Evolutionary conservation across 352 stramenopile genomes (phyloP), one percentile per base, ranked within the genome.

Genomic region (Phytophthora cryptogea): DNA sequence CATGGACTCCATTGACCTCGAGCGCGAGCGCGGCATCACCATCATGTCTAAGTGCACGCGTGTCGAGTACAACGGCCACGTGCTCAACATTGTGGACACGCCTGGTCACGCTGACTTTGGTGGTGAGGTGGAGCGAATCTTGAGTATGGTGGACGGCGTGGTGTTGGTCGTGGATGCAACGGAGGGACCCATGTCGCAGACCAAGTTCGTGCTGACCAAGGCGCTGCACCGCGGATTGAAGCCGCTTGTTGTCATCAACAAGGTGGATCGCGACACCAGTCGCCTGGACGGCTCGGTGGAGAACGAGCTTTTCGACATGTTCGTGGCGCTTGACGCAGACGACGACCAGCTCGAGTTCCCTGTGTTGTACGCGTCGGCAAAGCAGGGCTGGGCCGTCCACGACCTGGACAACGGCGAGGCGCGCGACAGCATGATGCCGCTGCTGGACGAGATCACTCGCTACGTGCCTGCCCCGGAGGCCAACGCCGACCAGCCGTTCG

Each of bases 41-140:
- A 99, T 99, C 74, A 98, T 98, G 72, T 98, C 89, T 65, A 99
- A 99, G 80, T 97, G 96, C 58, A 99, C 97, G 42, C 86, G 96
- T 28, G 84, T 99, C 49, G 78, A 98, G 61, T 99, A 98, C 76
- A 80, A 87, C 44, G 96, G 89, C 39, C 80, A 97, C 39, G 83
- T 97, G 47, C 89, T 99, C 58, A 99, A 99, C 74, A 95, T 99
- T 32, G 96, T 99, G 11, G 96, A 99, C 85, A 99, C 96, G 14
- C 97, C 97, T 0, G 97, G 97, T 16, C 97, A 99, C 79, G 89
- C 94, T n/a, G 97, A 99, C 67, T 99, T 99, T 74, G 96, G 92
- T 39, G 97, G 97, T 17, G 97, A 99, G 73, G 97, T 99, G 52
- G 95, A 99, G 79, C 88, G 96, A 31, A 97, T 99, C 46, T 69